Evolutionary conservation across 2,329 filamentous ascomycete species (phyloP).

Genomic region (Pseudopithomyces maydicus): DNA sequence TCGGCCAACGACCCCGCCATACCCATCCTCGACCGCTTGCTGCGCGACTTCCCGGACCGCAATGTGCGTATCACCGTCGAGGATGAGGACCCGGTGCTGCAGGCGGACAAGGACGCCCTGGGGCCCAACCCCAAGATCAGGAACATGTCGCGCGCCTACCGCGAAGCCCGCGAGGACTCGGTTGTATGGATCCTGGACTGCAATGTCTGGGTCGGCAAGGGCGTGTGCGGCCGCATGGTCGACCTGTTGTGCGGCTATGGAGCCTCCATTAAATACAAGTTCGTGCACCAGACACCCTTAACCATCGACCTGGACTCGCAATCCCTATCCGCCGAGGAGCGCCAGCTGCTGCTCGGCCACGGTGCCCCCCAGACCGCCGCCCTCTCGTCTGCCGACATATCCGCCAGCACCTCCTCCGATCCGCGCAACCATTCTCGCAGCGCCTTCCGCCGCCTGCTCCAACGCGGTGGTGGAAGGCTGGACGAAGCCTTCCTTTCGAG

Average conservation of each 20-base stretch:
- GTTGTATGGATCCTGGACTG: constrained; percentile 95
- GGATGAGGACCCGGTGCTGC: constrained; percentile 75
- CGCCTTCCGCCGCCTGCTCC: constrained; percentile 29
- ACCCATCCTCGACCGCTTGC: constrained; percentile 71
- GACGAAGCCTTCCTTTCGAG: constrained; percentile 96
- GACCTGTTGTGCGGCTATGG: constrained; percentile 78
- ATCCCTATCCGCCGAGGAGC: constrained; percentile 30
- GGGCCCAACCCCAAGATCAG: constrained; percentile 98
- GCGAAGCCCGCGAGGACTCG: constrained; percentile 77
- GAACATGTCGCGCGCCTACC: constrained; percentile 91
- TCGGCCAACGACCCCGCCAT: constrained; percentile 77
- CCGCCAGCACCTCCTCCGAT: constrained; percentile 32
- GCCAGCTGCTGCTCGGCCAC: constrained; percentile 38
- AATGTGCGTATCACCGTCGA: constrained; percentile 80
- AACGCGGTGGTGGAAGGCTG: constrained; percentile 74
- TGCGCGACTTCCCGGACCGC: constrained; percentile 72
- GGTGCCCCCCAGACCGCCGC: constrained; percentile 13
- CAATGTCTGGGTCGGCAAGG: constrained; percentile 87
- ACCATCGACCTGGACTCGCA: constrained; percentile 70
- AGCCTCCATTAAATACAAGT: constrained; percentile 68
- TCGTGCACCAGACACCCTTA: constrained; percentile 91
- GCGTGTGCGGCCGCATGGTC: constrained; percentile 85
- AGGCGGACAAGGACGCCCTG: constrained; percentile 60
- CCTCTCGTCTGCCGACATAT: constrained; percentile 27
- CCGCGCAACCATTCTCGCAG: constrained; percentile 29